These are phyloP conservation scores for Hypsizygus marmoreus DNA, from an alignment of 768 basidiomycete species.

Conservation along the genomic window DNA sequence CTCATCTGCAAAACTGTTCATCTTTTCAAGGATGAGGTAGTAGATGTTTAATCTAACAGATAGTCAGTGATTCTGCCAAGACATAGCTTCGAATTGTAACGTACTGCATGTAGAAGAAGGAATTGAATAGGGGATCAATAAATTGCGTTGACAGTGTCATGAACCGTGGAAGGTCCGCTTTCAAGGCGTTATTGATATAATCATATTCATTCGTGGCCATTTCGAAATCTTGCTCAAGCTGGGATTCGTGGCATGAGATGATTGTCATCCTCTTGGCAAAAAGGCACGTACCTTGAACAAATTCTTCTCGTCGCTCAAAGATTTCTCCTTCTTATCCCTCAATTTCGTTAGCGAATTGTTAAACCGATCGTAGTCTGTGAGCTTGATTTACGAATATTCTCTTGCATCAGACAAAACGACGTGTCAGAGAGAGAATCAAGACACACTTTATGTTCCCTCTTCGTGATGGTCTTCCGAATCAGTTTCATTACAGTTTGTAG, in stretches of 20 bases:
- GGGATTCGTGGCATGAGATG: conserved; percentile 19
- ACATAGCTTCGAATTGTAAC: conserved; percentile 32
- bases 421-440: not conserved
- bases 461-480: conserved; percentile 92
- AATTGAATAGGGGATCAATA: conserved; percentile 97
- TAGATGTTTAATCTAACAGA: conserved; percentile 80
- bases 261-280: too few species aligned
- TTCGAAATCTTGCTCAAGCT: conserved; percentile 98
- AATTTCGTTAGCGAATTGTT: conserved; percentile 96
- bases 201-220: conserved; percentile 91
- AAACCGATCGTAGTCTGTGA: conserved; percentile 93
- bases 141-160: conserved; percentile 85
- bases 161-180: conserved; percentile 93
- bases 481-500: conserved; percentile 82
- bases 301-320: conserved; percentile 94
- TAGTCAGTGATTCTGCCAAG: not conserved
- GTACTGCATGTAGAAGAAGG: conserved; percentile 99
- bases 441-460: conserved; percentile 92
- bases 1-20: conserved; percentile 81
- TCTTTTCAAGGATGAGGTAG: conserved; percentile 93
- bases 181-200: conserved; percentile 86
- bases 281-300: conserved; percentile 78
- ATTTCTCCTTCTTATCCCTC: conserved; percentile 98
- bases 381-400: conserved; percentile 36
- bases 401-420: not conserved